Evolutionary conservation across 106 monocot species (phyloP), one percentile per base, ranked within the genome.

Genomic region (Vanilla planifolia): DNA sequence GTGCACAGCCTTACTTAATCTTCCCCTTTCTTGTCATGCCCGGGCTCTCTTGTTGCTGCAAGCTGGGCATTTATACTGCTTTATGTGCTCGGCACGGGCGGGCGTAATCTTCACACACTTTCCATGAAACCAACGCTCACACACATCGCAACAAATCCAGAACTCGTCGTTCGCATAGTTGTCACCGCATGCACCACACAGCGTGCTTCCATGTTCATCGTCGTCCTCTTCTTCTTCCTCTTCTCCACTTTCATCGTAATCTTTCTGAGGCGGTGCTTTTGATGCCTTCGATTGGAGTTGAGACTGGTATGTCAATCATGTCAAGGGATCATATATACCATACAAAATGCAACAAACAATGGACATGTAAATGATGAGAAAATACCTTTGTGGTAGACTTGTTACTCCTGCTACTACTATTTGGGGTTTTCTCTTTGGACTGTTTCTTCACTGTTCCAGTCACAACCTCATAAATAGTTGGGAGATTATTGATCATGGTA

Each of bases 391-490:
- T 71, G 71, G 43, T 71, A 22, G 81, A 60, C 50, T 89, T 89
- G 71, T 47, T 76, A 55, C 64, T 79, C 60, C 70, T 89, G 69
- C 24, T 75, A 46, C 85, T 76, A 61, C 73, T 78, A 64, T 76
- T 76, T 22, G 81, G 78, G 51, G 73, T 76, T 63, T 82, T 90
- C 40, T 90, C 85, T 68, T 85, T 85, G 7, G 77, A 29, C 57
- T 79, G 82, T 52, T 71, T 85, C 67, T 82, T 79, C 36, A 67
- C 44, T 1, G 67, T 65, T 67, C 90, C 85, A 33, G 82, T 79
- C 48, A 85, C 79, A 60, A 85, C 89, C 66, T 90, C 82, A 65
- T 67, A 90, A 59, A 90, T 76, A 19, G 90, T 82, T 8, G 85
- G 85, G 35, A 90, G 73, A 33, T 79, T 79, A 65, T 85, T 90